Base-by-base conservation (phyloP, 164 flowering plant species). In the Paratinospora sagittata region DNA sequence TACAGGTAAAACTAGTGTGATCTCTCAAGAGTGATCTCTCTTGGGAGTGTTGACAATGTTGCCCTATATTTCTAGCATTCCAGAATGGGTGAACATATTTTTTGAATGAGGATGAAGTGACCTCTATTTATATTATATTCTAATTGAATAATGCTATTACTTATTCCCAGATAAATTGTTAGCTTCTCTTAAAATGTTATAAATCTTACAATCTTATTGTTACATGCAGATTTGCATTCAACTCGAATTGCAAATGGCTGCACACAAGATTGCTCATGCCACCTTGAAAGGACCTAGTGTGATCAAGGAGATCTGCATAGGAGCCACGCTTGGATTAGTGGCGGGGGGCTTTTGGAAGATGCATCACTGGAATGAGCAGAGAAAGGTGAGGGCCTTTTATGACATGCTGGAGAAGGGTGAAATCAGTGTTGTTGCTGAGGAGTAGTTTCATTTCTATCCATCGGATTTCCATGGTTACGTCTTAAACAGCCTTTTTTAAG, bases 291-390 rank as follows among this genome's bases (percentile, higher is more conserved):
- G 81, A 30, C 83, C 83, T 0, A 81, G 81, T 67, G 77, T 78
- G 75, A 58, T 78, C 27, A 81, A 78, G 78, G 83, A 81, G 78
- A 73, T 81, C 69, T 71, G 78, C 43, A 75, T 73, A 5, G 83
- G 81, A 24, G 2, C 27, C 47, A 14, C 72, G 1, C 79, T 81
- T 21, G 81, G 78, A 14, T 27, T 78, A 69, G 9, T 68, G 9
- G n/a, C n/a, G 81, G 81, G 83, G 8, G 77, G 81, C 45, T 5
- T 81, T 55, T 81, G 83, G 81, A 81, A 81, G 77, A 81, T 73
- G 77, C 75, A 81, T 73, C 83, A 81, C 57, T 78, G 83, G 81
- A 78, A 76, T 61, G 81, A 78, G 68, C 79, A 78, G 74, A 81
- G 70, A 67, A 78, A 76, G 65, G 61, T 63, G 27, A 78, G 74